Conservation (phyloP, 2,329 filamentous ascomycete genomes). For the Cercospora janseana region DNA sequence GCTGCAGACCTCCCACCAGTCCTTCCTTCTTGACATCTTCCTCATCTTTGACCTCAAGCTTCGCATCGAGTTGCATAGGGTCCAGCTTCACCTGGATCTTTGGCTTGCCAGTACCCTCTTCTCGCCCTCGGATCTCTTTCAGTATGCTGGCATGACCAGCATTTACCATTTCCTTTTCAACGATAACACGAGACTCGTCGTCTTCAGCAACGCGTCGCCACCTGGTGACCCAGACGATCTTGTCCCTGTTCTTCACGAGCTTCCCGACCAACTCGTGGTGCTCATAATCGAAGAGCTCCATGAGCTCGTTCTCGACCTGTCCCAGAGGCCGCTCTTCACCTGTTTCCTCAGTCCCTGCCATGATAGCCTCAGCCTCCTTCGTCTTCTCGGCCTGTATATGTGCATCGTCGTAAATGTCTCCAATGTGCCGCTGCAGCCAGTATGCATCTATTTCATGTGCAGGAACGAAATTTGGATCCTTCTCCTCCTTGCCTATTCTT, state of each 20-base stretch:
- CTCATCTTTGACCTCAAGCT: conserved; percentile 46
- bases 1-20: conserved; percentile 78
- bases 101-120: conserved; percentile 58
- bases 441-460: conserved; percentile 94
- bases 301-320: conserved; percentile 96
- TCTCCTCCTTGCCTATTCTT: conserved; percentile 49
- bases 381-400: conserved; percentile 94
- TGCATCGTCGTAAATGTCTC: conserved; percentile 81
- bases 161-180: conserved; percentile 89
- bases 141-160: conserved; percentile 83
- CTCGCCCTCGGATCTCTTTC: conserved; percentile 78
- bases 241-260: conserved; percentile 86
- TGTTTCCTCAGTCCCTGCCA: conserved; percentile 69
- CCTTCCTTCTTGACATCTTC: conserved; percentile 64
- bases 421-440: conserved; percentile 93
- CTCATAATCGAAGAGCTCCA: conserved; percentile 97
- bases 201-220: conserved; percentile 80
- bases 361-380: conserved; percentile 73
- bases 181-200: conserved; percentile 65
- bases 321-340: conserved; percentile 81
- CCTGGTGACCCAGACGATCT: conserved; percentile 91
- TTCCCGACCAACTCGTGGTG: conserved; percentile 90
- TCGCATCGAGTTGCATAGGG: conserved; percentile 72
- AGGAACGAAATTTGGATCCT: conserved; percentile 61
- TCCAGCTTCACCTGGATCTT: conserved; percentile 77